Conservation (phyloP, 2,329 filamentous ascomycete genomes). For the Aspergillus oerlinghausenensis region DNA sequence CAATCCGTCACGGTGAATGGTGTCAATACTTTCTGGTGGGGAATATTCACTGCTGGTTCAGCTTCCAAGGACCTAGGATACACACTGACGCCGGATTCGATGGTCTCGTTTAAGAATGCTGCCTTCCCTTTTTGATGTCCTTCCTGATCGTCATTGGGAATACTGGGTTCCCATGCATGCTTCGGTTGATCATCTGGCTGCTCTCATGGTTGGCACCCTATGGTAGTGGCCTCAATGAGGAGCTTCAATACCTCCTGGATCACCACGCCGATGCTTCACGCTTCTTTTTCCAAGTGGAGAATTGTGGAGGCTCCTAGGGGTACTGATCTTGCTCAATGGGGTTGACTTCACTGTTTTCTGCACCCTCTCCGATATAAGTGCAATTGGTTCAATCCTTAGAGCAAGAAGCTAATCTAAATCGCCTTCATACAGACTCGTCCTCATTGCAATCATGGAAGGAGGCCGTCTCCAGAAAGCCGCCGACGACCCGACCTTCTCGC, state of each 20-base stretch:
- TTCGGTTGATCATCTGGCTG: slow-evolving; percentile 86
- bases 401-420: neutral
- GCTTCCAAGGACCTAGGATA: slow-evolving; percentile 90
- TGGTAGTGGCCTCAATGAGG: slow-evolving; percentile 71
- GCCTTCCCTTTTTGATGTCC: slow-evolving; percentile 67
- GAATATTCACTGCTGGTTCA: slow-evolving; percentile 77
- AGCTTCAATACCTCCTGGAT: slow-evolving; percentile 80
- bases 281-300: slow-evolving; percentile 79
- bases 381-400: neutral
- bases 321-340: slow-evolving; percentile 73
- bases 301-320: slow-evolving; percentile 89
- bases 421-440: slow-evolving; percentile 43
- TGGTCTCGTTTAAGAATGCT: slow-evolving; percentile 77
- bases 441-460: slow-evolving; percentile 83
- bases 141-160: slow-evolving; percentile 91
- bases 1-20: slow-evolving; percentile 55
- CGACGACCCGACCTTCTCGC: slow-evolving; percentile 54
- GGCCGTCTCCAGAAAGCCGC: slow-evolving; percentile 55
- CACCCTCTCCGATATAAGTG: slow-evolving; percentile 74
- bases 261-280: slow-evolving; percentile 91
- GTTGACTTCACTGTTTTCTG: slow-evolving; percentile 77
- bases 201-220: slow-evolving; percentile 61
- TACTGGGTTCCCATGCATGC: slow-evolving; percentile 87
- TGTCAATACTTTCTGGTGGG: slow-evolving; percentile 73
- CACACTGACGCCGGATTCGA: slow-evolving; percentile 84